These are phyloP conservation scores for Trametes hirsuta DNA, from an alignment of 1,284 basidiomycete genomes.

Conservation along the genomic window DNA sequence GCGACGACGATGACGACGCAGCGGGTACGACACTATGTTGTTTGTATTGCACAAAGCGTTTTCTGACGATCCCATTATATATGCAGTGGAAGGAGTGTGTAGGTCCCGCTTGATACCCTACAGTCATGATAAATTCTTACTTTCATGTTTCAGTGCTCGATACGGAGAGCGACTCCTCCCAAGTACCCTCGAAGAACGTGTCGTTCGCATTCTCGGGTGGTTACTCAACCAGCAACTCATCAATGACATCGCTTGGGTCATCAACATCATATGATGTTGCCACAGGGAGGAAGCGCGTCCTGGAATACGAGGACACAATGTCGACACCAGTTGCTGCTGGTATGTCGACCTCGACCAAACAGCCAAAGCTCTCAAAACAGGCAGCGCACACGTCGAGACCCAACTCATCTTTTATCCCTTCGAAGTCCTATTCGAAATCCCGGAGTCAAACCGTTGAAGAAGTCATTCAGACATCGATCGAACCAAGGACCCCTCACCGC, in stretches of 20 bases:
- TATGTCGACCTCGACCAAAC: not conserved
- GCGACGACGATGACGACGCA: slow-evolving; percentile 1
- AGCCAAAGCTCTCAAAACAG: not conserved
- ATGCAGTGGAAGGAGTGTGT: slow-evolving; percentile 8
- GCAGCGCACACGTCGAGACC: not conserved
- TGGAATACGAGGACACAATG: slow-evolving; percentile 15
- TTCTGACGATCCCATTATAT: not conserved
- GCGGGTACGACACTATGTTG: not conserved
- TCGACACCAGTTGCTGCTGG: not conserved
- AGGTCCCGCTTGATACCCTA: not conserved
- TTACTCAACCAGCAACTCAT: slow-evolving; percentile 4
- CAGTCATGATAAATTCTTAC: not conserved
- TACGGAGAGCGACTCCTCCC: slow-evolving; percentile 19
- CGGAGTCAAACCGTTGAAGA: not conserved
- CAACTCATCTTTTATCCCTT: not conserved
- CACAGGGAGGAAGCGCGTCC: slow-evolving; percentile 19
- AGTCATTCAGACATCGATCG: not conserved
- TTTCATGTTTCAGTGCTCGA: slow-evolving; percentile 10
- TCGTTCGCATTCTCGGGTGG: slow-evolving; percentile 19
- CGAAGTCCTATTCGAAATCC: not conserved
- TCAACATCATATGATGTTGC: slow-evolving; percentile 8
- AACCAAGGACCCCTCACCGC: slow-evolving; percentile 4
- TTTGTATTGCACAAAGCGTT: not conserved
- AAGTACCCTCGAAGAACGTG: not conserved
- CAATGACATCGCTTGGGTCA: slow-evolving; percentile 17